phyloP scores from a whole-genome alignment of 192 early-diverging fungal species.

The Chytriomyces sp. region DNA sequence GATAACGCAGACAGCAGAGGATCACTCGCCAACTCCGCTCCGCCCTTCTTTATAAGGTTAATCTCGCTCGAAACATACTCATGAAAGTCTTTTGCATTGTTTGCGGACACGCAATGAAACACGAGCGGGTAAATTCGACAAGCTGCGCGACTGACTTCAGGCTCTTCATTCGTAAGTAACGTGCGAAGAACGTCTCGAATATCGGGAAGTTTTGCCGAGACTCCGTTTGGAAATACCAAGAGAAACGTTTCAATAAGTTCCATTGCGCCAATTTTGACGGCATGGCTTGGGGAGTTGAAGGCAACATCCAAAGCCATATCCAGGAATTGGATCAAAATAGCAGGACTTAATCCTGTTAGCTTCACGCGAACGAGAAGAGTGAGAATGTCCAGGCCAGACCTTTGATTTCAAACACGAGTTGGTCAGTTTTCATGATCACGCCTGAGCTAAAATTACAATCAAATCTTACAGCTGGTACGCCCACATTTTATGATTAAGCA shows the following conservation, averaged over 20 bases:
- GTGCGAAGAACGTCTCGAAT: conserved; percentile 55
- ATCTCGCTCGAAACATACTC: conserved; percentile 56
- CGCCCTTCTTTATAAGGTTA: conserved; percentile 44
- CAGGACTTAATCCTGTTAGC: conserved; percentile 51
- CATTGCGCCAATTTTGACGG: conserved; percentile 55
- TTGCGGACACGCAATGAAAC: conserved; percentile 47
- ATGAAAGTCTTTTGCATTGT: conserved; percentile 50
- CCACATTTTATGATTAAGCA: conserved; percentile 61
- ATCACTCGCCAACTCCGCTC: conserved; percentile 47
- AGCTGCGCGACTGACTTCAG: conserved; percentile 45
- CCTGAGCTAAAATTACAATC: background rate
- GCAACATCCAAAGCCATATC: conserved; percentile 57
- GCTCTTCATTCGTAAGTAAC: conserved; percentile 51
- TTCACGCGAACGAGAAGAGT: conserved; percentile 52
- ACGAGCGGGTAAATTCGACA: conserved; percentile 58
- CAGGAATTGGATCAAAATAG: conserved; percentile 57
- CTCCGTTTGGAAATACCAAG: conserved; percentile 60
- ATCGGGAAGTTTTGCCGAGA: conserved; percentile 50
- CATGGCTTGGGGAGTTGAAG: conserved; percentile 56
- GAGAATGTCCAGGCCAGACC: conserved; percentile 63
- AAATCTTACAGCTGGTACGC: conserved; percentile 57
- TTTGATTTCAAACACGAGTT: conserved; percentile 2
- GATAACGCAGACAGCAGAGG: conserved; percentile 51
- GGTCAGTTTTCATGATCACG: conserved; percentile 1
- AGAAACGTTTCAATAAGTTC: conserved; percentile 58